phyloP scores from a whole-genome alignment of 2,329 filamentous ascomycete species.

The Westerdykella ornata region DNA sequence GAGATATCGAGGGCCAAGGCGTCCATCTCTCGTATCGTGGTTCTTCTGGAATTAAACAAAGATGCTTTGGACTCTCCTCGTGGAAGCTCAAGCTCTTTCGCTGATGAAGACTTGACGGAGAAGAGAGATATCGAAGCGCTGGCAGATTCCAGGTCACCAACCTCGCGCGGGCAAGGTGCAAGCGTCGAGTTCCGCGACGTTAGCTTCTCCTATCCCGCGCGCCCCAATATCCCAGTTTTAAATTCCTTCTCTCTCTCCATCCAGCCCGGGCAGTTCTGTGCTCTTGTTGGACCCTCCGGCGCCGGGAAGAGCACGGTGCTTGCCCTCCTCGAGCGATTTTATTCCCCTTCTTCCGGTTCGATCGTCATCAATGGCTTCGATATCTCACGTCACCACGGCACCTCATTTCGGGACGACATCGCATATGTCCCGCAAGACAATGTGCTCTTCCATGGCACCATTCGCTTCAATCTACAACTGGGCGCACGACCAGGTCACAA shows the following conservation, averaged over 20 bases:
- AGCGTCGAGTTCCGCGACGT: slow-evolving; percentile 54
- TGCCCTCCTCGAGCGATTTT: slow-evolving; percentile 49
- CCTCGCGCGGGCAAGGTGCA: slow-evolving; percentile 56
- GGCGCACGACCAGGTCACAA: slow-evolving; percentile 49
- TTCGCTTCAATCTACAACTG: slow-evolving; percentile 44
- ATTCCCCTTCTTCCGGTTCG: slow-evolving; percentile 45
- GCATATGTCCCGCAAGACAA: slow-evolving; percentile 45
- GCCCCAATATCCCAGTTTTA: slow-evolving; percentile 54
- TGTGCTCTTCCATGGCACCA: slow-evolving; percentile 44
- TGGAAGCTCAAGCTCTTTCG: slow-evolving; percentile 81
- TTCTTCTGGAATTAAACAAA: slow-evolving; percentile 42
- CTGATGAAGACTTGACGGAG: slow-evolving; percentile 61
- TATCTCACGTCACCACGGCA: slow-evolving; percentile 36
- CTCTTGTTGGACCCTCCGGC: slow-evolving; percentile 59
- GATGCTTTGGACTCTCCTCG: slow-evolving; percentile 45
- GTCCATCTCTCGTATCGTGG: slow-evolving; percentile 72
- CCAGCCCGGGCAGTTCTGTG: slow-evolving; percentile 54
- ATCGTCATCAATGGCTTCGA: slow-evolving; percentile 50
- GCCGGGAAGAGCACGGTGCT: slow-evolving; percentile 63
- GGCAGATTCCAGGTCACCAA: slow-evolving; percentile 44
- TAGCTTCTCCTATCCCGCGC: slow-evolving; percentile 59
- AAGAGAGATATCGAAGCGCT: slow-evolving; percentile 30
- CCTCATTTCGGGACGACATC: slow-evolving; percentile 41
- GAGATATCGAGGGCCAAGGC: slow-evolving; percentile 63
- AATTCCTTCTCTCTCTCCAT: slow-evolving; percentile 52